A percentile compares a stretch with the other conserved stretches of the same genome.
phyloP scores from a whole-genome alignment of 2,329 filamentous ascomycete species.

The Ceratocystiopsis sp. region DNA sequence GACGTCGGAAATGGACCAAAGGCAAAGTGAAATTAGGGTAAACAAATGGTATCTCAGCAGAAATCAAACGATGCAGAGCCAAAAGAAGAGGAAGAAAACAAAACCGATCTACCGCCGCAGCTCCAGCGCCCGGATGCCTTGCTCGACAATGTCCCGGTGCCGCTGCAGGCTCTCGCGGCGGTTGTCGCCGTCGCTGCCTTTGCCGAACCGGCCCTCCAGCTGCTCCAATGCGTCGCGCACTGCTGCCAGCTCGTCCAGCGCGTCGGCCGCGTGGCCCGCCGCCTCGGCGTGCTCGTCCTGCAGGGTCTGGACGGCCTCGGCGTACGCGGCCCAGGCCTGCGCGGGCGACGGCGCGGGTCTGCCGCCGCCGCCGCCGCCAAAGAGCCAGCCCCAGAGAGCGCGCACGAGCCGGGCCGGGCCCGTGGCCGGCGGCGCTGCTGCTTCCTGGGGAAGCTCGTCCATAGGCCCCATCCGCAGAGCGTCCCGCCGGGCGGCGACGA shows the following conservation, averaged over 20 bases:
- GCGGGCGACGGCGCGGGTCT: neutral
- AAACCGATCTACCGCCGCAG: no score
- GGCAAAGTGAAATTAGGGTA: no score
- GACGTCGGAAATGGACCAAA: no score
- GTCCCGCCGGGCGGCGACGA: conserved; percentile 44
- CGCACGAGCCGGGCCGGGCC: neutral
- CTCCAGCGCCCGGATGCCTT: neutral
- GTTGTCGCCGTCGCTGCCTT: no score
- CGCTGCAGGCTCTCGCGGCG: conserved; percentile 1
- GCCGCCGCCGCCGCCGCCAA: neutral
- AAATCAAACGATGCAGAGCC: no score
- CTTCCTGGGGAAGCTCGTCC: neutral
- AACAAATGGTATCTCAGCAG: no score
- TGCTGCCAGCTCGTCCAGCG: conserved; percentile 4
- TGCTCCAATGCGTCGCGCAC: conserved; percentile 1
- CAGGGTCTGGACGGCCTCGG: conserved; percentile 1
- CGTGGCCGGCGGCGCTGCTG: neutral
- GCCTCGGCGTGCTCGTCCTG: conserved; percentile 1
- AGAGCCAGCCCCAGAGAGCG: conserved; percentile 1
- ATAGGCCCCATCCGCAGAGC: neutral
- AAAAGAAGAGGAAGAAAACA: no score
- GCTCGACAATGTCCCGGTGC: conserved; percentile 6
- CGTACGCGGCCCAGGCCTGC: conserved; percentile 3
- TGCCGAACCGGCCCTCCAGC: conserved; percentile 1
- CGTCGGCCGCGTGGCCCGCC: neutral